These are phyloP conservation scores for Lepidium sativum DNA, from an alignment of 345 rosid genomes.

Conservation along the genomic window DNA sequence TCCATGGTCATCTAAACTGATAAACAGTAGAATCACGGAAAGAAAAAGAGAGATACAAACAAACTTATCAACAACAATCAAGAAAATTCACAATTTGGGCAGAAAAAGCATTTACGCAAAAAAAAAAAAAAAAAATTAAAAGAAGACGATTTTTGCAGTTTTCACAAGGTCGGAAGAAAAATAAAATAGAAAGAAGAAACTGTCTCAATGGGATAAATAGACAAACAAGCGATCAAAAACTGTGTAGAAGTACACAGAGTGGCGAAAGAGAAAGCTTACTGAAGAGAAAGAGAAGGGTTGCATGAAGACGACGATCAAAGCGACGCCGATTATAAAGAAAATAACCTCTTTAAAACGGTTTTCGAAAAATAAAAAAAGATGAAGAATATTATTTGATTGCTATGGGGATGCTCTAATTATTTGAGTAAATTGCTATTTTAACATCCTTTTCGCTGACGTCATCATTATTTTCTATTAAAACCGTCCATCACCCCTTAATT, in stretches of 20 bases:
- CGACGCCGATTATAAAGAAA: neutral
- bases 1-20: constrained; percentile 18
- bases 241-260: neutral
- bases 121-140: no score
- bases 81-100: neutral
- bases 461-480: no score
- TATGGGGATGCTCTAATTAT: neutral
- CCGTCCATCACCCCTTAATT: no score
- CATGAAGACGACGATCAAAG: neutral
- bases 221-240: neutral
- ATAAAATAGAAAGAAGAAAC: neutral
- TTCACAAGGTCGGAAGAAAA: neutral
- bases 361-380: neutral
- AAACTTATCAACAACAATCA: neutral
- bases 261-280: neutral
- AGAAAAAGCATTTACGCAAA: neutral
- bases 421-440: neutral
- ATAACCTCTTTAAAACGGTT: neutral
- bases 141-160: neutral
- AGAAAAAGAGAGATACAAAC: neutral
- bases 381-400: neutral
- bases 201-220: neutral
- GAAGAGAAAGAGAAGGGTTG: neutral
- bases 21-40: neutral
- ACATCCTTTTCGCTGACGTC: neutral